Evolutionary conservation across 2,329 filamentous ascomycete species (phyloP), one percentile per base, ranked within the genome.

Genomic region (Ophiostoma australiae): DNA sequence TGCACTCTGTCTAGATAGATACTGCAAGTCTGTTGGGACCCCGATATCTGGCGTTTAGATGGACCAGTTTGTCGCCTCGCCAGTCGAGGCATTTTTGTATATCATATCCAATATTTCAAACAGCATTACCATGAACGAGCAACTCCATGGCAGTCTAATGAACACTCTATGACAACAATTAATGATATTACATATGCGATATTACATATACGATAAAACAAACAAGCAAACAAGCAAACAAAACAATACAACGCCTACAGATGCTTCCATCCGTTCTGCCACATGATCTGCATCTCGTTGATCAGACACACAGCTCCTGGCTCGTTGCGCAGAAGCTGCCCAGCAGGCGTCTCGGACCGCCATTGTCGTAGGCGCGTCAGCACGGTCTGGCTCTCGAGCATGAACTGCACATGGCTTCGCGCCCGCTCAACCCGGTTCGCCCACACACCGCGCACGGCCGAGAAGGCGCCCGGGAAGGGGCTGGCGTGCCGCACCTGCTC

Each of bases 211-310:
- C n/a, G n/a, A n/a, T n/a, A n/a, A 35, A 33, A 5, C 58, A 33
- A 44, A 13, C 3, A 17, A 65, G 41, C 11, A 66, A 37, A 66
- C 5, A 63, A 20, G 35, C 15, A 6, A 10, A 23, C 15, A 63
- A 33, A 37, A 20, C 11, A 7, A n/a, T 3, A 31, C 27, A 66
- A 66, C 63, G 35, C 27, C 73, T 68, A 87, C 69, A 87, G 77
- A 78, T 88, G 86, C 73, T 83, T 85, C 85, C 85, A 88, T 37
- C 86, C 86, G 76, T 87, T 87, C 74, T 80, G 78, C 77, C 83
- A 85, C 78, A 87, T 81, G 73, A 88, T 84, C 75, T 87, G 85
- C 84, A 86, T 87, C 78, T 87, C 86, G 74, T 87, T 84, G 70
- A 87, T 84, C 72, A 87, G 79, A 75, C 86, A 87, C 31, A 81